phyloP scores from a whole-genome alignment of 139 green algal genomes.

The Tetratostichococcus sp. region DNA sequence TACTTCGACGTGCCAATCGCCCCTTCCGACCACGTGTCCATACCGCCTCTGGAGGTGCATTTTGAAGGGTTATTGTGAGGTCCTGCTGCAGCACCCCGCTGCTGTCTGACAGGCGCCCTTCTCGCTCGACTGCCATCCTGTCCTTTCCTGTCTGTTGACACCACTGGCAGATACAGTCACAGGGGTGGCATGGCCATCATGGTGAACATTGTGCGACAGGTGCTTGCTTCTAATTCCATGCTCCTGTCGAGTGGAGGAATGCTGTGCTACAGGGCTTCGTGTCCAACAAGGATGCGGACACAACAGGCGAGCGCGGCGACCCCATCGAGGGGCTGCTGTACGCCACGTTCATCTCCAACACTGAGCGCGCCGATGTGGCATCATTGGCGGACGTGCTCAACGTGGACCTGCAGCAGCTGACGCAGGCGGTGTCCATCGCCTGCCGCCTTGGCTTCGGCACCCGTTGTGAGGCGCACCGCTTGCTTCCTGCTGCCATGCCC shows the following conservation, averaged over 20 bases:
- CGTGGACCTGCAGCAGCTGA: conserved; percentile 47
- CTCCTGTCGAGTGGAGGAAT: no score
- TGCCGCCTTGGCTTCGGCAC: conserved; percentile 76
- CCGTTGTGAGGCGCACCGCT: background rate
- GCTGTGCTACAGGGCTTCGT: conserved; percentile 92
- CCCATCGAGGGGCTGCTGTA: conserved; percentile 89
- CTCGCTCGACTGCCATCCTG: no score
- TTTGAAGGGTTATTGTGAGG: no score
- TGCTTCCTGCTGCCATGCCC: background rate
- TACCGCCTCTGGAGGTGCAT: conserved; percentile 77
- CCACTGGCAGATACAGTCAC: no score
- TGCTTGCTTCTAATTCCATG: no score
- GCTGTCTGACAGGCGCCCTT: no score
- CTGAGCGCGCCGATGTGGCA: conserved; percentile 66
- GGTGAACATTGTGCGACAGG: no score
- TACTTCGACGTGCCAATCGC: conserved; percentile 83
- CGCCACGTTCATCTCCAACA: conserved; percentile 84
- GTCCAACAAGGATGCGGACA: conserved; percentile 73
- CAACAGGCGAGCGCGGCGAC: conserved; percentile 44
- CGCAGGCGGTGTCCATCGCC: conserved; percentile 70
- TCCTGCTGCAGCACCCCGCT: no score
- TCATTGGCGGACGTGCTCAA: conserved; percentile 56
- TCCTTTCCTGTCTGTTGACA: no score
- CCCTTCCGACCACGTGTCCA: conserved; percentile 74
- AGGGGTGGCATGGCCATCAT: no score